Percentiles rank a stretch among this genome's conserved stretches.
Evolutionary conservation across 371 early-diverging fungal genomes (phyloP).

Genomic region (Rhizomucor pusillus): DNA sequence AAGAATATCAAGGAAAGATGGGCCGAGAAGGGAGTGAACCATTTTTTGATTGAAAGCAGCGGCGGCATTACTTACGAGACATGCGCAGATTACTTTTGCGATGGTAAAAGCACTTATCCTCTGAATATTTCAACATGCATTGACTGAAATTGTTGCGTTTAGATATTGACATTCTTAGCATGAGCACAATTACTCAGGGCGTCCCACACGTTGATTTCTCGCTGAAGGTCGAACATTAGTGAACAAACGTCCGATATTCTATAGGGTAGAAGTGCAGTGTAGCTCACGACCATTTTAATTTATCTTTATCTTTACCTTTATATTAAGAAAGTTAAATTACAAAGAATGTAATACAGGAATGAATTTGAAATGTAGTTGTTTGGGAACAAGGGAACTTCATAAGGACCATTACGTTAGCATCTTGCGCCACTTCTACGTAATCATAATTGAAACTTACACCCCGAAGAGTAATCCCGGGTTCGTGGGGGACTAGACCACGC

Average conservation of each 20-base stretch:
- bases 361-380: too few species aligned
- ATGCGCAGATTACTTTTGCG: conserved; percentile 76
- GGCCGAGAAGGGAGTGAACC: conserved; percentile 56
- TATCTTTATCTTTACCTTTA: too few species aligned
- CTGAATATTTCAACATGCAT: background rate
- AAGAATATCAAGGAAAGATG: conserved; percentile 73
- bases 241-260: background rate
- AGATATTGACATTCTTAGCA: conserved; percentile 91
- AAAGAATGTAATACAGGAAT: too few species aligned
- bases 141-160: background rate
- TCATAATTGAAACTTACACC: too few species aligned
- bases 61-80: conserved; percentile 94
- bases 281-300: too few species aligned
- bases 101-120: conserved; percentile 50
- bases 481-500: too few species aligned
- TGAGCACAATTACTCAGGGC: conserved; percentile 92
- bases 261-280: too few species aligned
- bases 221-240: conserved; percentile 68
- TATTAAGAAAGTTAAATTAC: too few species aligned
- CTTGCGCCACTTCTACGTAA: too few species aligned
- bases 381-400: too few species aligned
- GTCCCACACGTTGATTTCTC: conserved; percentile 97
- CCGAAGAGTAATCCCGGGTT: too few species aligned
- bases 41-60: conserved; percentile 90
- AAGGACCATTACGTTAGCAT: too few species aligned